Conservation (phyloP, 352 stramenopile genomes). For the Phytophthora foliorum region DNA sequence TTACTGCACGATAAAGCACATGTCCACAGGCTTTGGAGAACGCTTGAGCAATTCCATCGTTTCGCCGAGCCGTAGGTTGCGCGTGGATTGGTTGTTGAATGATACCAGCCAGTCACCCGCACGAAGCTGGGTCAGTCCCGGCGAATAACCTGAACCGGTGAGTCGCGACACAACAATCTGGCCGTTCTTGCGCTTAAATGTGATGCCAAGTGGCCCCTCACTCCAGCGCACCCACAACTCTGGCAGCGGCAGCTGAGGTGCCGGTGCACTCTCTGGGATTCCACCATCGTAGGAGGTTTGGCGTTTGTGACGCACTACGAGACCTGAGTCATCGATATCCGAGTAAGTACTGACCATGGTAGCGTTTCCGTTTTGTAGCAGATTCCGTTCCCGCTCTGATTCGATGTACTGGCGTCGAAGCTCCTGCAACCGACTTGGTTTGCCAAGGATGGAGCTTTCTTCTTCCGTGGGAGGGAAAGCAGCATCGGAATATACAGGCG, state of each 20-base stretch:
- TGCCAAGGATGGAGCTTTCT: constrained; percentile 25
- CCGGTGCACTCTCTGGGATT: constrained; percentile 5
- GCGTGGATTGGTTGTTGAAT: constrained; percentile 75
- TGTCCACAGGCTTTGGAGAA: constrained; percentile 77
- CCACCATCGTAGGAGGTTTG: constrained; percentile 15
- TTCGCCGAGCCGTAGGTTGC: constrained; percentile 68
- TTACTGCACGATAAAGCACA: constrained; percentile 86
- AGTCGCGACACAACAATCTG: constrained; percentile 84
- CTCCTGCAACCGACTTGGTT: constrained; percentile 56
- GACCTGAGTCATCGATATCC: constrained; percentile 72
- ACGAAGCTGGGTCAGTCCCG: constrained; percentile 70
- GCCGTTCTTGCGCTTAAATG: constrained; percentile 81
- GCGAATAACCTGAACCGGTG: constrained; percentile 73
- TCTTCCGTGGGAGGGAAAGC: constrained; percentile 23
- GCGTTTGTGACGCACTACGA: constrained; percentile 54
- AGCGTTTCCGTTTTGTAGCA: constrained; percentile 34
- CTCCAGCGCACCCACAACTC: constrained; percentile 81
- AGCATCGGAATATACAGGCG: constrained; percentile 23
- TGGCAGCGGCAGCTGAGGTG: constrained; percentile 47
- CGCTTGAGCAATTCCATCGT: constrained; percentile 88
- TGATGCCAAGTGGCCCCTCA: constrained; percentile 80
- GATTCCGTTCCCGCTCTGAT: constrained; percentile 66
- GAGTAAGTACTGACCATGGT: constrained; percentile 72
- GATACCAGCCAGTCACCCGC: constrained; percentile 82
- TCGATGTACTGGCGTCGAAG: constrained; percentile 80